Base-by-base conservation (phyloP, 306 rosid genomes). In the Lagenaria siceraria region DNA sequence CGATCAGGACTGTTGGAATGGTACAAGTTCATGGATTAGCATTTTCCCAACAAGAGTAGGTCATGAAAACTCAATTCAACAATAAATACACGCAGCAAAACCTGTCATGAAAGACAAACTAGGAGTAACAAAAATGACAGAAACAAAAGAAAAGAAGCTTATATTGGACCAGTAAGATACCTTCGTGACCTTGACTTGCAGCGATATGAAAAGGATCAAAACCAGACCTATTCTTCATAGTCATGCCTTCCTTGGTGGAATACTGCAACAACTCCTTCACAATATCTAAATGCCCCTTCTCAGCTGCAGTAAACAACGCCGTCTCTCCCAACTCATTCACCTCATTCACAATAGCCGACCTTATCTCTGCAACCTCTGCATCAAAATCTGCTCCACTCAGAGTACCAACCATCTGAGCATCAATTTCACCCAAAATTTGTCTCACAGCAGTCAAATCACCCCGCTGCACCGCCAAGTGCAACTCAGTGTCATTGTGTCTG, bases 291-390 rank as follows among this genome's bases (percentile, higher is more conserved):
- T 85, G 86, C 0, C 97, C 97, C 74, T 77, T 86, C 58, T 87
- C 93, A 0, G 98, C 92, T 0, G 98, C 97, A 17, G 86, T 80
- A 73, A 91, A 90, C 46, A 94, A 59, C 0, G 93, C 83, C 12
- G 98, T 91, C 86, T 91, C 96, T 5, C 96, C 98, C 82, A 91
- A 75, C 71, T 92, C 95, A 40, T 94, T 94, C 19, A 89, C 92
- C 88, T 91, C 98, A 36, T 87, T 90, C 51, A 91, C 89, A 48
- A 94, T 83, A 5, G 94, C 86, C 3, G 91, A 83, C 89, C 90
- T 85, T 3, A 94, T 82, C 9, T 84, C 82, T 3, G 85, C 87
- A 10, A 91, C 83, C 87, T 93, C 93, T 0, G 87, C 85, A 71
- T 91, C 96, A 21, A 93, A 90, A 75, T 91, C 97, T 0, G 92